These are phyloP conservation scores for Musa troglodytarum DNA, from an alignment of 176 grass and related monocot genomes.

Conservation along the genomic window DNA sequence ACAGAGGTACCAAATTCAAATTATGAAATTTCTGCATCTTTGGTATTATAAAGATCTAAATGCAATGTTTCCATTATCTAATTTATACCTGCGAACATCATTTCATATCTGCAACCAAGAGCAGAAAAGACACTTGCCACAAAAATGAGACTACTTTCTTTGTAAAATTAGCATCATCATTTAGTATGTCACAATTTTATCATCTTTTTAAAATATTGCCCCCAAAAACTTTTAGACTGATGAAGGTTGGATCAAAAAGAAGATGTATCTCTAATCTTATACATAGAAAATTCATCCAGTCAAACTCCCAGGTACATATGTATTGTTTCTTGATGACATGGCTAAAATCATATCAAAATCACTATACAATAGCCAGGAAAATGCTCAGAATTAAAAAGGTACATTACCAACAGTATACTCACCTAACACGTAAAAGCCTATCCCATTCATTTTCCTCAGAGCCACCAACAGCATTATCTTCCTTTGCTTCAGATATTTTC, in stretches of 20 bases:
- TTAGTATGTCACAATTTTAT: too few relatives aligned
- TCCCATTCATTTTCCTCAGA: constrained; percentile 97
- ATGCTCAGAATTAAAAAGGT: too few relatives aligned
- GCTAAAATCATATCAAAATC: neutral
- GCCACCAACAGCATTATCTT: constrained; percentile 35
- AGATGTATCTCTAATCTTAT: neutral
- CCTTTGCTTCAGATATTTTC: constrained; percentile 54
- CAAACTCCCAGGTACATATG: neutral
- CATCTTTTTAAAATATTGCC: too few relatives aligned
- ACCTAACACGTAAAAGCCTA: constrained; percentile 95
- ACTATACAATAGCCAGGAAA: neutral
- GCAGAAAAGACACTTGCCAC: too few relatives aligned
- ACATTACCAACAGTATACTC: neutral
- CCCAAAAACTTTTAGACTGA: neutral
- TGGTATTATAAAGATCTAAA: too few relatives aligned
- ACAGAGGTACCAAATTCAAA: too few relatives aligned
- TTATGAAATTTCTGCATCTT: too few relatives aligned
- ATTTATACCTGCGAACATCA: neutral
- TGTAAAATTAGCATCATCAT: too few relatives aligned
- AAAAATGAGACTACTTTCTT: too few relatives aligned
- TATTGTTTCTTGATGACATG: neutral
- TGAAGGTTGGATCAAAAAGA: neutral
- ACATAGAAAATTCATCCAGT: neutral
- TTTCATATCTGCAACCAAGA: neutral
- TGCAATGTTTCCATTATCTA: too few relatives aligned